Evolutionary conservation across 208 protist species (phyloP), one percentile per base, ranked within the genome.

Genomic region (Angomonas deanei): DNA sequence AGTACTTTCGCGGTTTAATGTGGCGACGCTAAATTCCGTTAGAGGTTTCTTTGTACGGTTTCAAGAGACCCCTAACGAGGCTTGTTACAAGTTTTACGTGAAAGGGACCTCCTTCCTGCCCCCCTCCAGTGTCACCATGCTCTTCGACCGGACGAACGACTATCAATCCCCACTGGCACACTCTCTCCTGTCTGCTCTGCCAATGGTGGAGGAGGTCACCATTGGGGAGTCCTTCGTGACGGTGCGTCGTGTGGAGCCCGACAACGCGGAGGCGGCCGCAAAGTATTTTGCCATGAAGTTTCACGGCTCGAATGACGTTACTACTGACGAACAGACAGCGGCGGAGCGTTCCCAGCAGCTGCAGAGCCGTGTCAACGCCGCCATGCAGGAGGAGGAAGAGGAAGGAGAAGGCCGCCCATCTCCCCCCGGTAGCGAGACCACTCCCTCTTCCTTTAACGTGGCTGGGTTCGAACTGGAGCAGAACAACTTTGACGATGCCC

Each of bases 161-260:
- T 82, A 89, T 59, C 82, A 92, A 52, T 91, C 83, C 1, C 79
- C 89, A 1, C 68, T 96, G n/a, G 89, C 89, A 11, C 74, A 82
- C 33, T 56, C 74, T 0, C 53, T 96, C 47, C 70, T 96, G 23
- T 54, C 72, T 17, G 69, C 74, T 17, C 66, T 96, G 39, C 89
- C 89, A 8, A 93, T 93, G 86, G 82, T 96, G 46, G 82, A 96
- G 77, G 89, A 93, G 68, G 89, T 96, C 15, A 93, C 89, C 0
- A 72, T 96, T 27, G 86, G 86, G 4, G 19, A 24, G 6, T 54
- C 62, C 34, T 96, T 96, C 62, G 74, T 96, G 46, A 96, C 89
- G 21, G 86, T 96, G 53, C 71, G 77, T 24, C 81, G 84, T 15
- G 86, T 93, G 2, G 81, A 86, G 46, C 61, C 72, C 53, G 64